Percentiles rank a stretch among this genome's conserved stretches.
These are phyloP conservation scores for Austroboletus novae-zelandiae DNA, from an alignment of 1,284 basidiomycete species.

Conservation along the genomic window DNA sequence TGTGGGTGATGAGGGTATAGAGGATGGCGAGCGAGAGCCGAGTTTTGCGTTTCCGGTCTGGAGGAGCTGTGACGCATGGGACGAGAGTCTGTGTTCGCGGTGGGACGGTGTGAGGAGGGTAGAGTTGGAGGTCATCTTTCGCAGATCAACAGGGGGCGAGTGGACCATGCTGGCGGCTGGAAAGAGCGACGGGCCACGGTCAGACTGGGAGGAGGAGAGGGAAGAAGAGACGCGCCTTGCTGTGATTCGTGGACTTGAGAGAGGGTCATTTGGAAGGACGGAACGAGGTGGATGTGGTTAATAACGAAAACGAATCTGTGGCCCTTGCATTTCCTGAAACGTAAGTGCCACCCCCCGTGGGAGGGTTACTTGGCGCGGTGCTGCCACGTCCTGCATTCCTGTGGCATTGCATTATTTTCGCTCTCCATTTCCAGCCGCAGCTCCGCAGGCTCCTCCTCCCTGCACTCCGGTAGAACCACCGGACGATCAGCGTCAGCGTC, in stretches of 20 bases:
- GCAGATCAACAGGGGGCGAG: slow-evolving; percentile 40
- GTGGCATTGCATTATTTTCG: too few species aligned
- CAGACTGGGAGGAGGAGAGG: too few species aligned
- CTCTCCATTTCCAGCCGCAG: background rate
- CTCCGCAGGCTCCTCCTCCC: too few species aligned
- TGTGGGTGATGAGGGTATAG: slow-evolving; percentile 73
- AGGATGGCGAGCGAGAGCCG: slow-evolving; percentile 61
- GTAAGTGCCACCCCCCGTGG: slow-evolving; percentile 2
- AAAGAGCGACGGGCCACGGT: background rate
- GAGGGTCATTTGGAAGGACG: slow-evolving; percentile 11
- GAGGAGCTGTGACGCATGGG: slow-evolving; percentile 43
- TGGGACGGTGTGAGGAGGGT: slow-evolving; percentile 38
- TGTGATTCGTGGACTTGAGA: slow-evolving; percentile 11
- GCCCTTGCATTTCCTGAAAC: background rate
- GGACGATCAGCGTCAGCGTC: too few species aligned
- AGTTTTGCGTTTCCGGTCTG: slow-evolving; percentile 38
- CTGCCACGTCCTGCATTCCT: slow-evolving; percentile 1
- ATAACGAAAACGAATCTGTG: slow-evolving; percentile 18
- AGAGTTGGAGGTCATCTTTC: slow-evolving; percentile 43
- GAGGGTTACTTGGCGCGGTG: slow-evolving; percentile 4
- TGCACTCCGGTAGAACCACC: too few species aligned
- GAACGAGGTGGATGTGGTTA: slow-evolving; percentile 15
- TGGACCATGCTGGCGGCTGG: slow-evolving; percentile 16
- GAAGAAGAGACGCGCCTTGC: slow-evolving; percentile 11
- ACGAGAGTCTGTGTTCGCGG: slow-evolving; percentile 42